Conservation (phyloP, 2,329 filamentous ascomycete genomes). For the Beauveria sp. region DNA sequence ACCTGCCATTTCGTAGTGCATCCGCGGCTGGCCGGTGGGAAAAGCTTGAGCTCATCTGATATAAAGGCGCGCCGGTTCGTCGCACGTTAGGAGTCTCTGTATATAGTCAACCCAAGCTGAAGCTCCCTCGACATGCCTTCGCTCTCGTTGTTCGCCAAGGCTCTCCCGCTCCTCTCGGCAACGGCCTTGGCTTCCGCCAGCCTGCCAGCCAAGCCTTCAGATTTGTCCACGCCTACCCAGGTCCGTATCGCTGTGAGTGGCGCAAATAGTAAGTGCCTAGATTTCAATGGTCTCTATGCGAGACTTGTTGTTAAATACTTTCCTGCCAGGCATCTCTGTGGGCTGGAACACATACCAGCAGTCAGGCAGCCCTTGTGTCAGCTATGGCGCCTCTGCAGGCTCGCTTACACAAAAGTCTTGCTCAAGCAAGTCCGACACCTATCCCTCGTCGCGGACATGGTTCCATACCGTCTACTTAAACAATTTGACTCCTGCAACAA, state of each 20-base stretch:
- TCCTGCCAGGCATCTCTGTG: constrained; percentile 37
- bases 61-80: not conserved
- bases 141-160: not conserved
- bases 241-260: constrained; percentile 45
- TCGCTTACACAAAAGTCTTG: constrained; percentile 34
- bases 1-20: not conserved
- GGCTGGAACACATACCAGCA: constrained; percentile 50
- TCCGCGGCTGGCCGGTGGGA: not conserved
- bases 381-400: constrained; percentile 38
- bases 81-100: not conserved
- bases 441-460: constrained; percentile 46
- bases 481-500: constrained; percentile 42
- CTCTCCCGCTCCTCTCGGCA: not conserved
- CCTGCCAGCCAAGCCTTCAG: constrained; percentile 38
- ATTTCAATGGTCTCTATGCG: not conserved
- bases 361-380: constrained; percentile 38
- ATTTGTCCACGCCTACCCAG: constrained; percentile 46
- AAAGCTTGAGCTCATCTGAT: not conserved
- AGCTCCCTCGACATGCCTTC: not conserved
- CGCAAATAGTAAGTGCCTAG: constrained; percentile 32
- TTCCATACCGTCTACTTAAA: constrained; percentile 41
- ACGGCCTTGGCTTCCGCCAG: constrained; percentile 16
- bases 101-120: not conserved
- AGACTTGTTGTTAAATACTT: not conserved
- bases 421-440: constrained; percentile 40